Evolutionary conservation across 306 rosid species (phyloP), one percentile per base, ranked within the genome.

Genomic region (Dalbergia cochinchinensis): DNA sequence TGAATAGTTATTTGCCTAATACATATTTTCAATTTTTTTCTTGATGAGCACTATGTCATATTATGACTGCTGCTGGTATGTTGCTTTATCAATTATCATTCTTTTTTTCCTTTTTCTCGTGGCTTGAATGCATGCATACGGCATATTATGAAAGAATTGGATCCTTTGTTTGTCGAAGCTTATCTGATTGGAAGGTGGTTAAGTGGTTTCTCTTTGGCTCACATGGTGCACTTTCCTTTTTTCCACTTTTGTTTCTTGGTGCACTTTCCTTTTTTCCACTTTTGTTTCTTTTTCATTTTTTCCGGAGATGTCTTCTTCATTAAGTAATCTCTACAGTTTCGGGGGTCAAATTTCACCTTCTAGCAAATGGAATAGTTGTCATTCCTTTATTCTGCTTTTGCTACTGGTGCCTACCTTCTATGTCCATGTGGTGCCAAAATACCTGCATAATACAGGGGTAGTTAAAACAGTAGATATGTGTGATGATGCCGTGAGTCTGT

Each of bases 161-260:
- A 85, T 85, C 76, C 88, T 78, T 81, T 68, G 14, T 58, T 13
- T 37, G 54, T 67, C 31, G 37, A 81, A 73, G 82, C 71, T 78
- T 85, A 78, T 85, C 83, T 58, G 48, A 73, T 42, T 73, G 73
- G 71, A 59, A 63, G 70, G 78, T 84, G 79, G 82, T 54, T 54
- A 54, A 54, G 60, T 54, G 60, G 55, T 68, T 61, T 68, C 45
- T 50, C 72, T 72, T 81, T 81, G 81, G 37, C 69, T 85, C 78
- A 59, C 85, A 81, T 73, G 71, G 73, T 73, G 78, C 75, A 41
- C 78, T 78, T 26, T 71, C 65, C 73, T 71, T 72, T 84, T 76
- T 20, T 61, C 13, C 16, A 8, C 73, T 50, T 78, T 81, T 50
- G 55, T 67, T 77, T 72, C 78, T 73, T 81, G n/a, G n/a, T n/a